Base-by-base conservation (phyloP, 257 asterid genomes). In the Linaria vulgaris region DNA sequence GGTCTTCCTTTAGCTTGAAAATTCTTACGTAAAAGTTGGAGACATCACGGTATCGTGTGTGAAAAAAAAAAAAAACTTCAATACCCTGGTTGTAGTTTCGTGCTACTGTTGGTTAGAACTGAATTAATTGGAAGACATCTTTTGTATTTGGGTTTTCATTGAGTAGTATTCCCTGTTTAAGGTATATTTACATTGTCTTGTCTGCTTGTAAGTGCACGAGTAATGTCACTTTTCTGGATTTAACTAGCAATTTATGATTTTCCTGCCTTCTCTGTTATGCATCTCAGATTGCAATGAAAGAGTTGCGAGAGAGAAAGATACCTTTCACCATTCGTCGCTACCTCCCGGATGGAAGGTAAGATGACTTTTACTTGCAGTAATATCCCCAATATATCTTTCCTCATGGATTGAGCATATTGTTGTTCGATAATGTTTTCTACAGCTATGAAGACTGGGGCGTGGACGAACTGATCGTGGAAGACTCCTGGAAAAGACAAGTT, bases 281-380 rank as follows among this genome's bases (percentile, higher is more conserved):
- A 30, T 6, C n/a, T n/a, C 69, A 81, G 91, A 81, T 84, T 77
- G 91, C 91, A n/a, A 81, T 84, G 91, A 84, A 84, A 73, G 91
- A 84, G 79, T 72, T 81, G 17, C 72, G 88, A 5, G 78, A 82
- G 80, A 73, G 85, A 63, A 84, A 81, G 61, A 81, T 84, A 55
- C 86, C 91, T 46, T 84, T 84, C 79, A 81, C 88, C 51, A 81
- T 81, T 65, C 91, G 91, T 15, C 85, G 88, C 8, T 84, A 76
- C 69, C 78, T 84, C 13, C 91, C 91, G 14, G 88, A 84, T 75
- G 91, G 85, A 71, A 84, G 88, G 91, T 78, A 43, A 63, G 64
- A 61, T 50, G 24, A 47, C 24, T 1, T n/a, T 14, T 20, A n/a
- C n/a, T n/a, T n/a, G n/a, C n/a, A n/a, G 9, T n/a, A 20, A 21